Percentiles rank a stretch among this genome's conserved stretches.
Evolutionary conservation across 2,329 filamentous ascomycete species (phyloP).

Genomic region (Dactylellina haptotyla): DNA sequence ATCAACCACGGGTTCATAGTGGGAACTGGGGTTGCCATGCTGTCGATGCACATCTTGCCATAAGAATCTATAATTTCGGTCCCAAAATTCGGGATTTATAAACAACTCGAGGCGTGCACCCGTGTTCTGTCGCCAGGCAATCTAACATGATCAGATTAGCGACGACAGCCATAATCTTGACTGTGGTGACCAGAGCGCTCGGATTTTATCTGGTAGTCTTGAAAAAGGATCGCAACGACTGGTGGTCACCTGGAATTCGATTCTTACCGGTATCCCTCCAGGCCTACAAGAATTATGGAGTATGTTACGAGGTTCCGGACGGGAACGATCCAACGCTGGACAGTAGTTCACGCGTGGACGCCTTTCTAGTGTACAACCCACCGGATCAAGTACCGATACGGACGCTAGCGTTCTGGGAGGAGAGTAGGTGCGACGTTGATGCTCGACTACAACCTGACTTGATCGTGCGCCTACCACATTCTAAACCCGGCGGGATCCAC

Average conservation of each 20-base stretch:
- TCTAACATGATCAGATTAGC: neutral
- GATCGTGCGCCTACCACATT: neutral
- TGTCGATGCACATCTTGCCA: neutral
- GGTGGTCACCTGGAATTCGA: neutral
- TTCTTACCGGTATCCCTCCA: neutral
- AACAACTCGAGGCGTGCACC: no score
- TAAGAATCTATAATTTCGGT: neutral
- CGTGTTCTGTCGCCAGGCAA: neutral
- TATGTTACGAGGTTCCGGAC: slow-evolving; percentile 1
- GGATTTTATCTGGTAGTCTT: slow-evolving; percentile 8
- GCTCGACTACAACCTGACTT: neutral
- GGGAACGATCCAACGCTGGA: neutral
- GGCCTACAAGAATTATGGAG: neutral
- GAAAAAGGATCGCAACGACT: neutral
- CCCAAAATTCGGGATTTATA: no score
- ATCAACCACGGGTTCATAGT: no score
- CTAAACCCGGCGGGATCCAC: slow-evolving; percentile 1
- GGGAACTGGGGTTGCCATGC: no score
- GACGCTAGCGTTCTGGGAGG: slow-evolving; percentile 9
- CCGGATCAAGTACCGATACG: neutral
- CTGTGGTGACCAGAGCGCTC: neutral
- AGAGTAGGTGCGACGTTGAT: neutral
- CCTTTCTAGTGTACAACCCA: slow-evolving; percentile 23
- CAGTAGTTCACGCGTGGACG: slow-evolving; percentile 1
- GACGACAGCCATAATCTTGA: neutral